Percentiles rank a stretch among this genome's conserved stretches.
phyloP scores from a whole-genome alignment of 306 rosid genomes.

The Pterocarpus macrocarpus region DNA sequence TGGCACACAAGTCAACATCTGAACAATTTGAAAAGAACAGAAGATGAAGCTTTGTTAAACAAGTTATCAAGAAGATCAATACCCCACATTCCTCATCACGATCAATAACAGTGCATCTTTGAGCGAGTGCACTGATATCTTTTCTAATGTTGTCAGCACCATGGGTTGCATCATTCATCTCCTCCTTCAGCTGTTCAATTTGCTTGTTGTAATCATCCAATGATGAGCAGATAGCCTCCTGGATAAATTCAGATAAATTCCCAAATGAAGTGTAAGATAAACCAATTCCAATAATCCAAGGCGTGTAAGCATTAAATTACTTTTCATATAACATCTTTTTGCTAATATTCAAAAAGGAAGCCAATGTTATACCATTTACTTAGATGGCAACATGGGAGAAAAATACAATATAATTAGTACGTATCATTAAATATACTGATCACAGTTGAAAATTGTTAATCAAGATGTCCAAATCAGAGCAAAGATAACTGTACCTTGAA shows the following conservation, averaged over 20 bases:
- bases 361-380: conserved; percentile 13
- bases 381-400: conserved; percentile 1
- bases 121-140: conserved; percentile 98
- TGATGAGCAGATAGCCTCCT: conserved; percentile 97
- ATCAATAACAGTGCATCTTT: conserved; percentile 95
- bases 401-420: conserved; percentile 12
- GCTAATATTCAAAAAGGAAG: conserved; percentile 33
- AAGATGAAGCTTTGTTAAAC: conserved; percentile 34
- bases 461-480: conserved; percentile 38
- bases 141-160: conserved; percentile 97
- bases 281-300: conserved; percentile 27
- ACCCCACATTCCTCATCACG: conserved; percentile 98
- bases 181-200: conserved; percentile 90
- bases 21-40: conserved; percentile 7
- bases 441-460: conserved; percentile 30
- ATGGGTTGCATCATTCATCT: conserved; percentile 98
- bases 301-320: conserved; percentile 1
- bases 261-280: conserved; percentile 31
- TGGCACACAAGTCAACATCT: conserved; percentile 30
- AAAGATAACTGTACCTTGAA: conserved; percentile 71
- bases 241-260: conserved; percentile 45
- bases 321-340: conserved; percentile 29
- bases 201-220: conserved; percentile 99
- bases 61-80: conserved; percentile 54
- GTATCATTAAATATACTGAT: not conserved